phyloP scores from a whole-genome alignment of 306 rosid species.

The Delonix regia region DNA sequence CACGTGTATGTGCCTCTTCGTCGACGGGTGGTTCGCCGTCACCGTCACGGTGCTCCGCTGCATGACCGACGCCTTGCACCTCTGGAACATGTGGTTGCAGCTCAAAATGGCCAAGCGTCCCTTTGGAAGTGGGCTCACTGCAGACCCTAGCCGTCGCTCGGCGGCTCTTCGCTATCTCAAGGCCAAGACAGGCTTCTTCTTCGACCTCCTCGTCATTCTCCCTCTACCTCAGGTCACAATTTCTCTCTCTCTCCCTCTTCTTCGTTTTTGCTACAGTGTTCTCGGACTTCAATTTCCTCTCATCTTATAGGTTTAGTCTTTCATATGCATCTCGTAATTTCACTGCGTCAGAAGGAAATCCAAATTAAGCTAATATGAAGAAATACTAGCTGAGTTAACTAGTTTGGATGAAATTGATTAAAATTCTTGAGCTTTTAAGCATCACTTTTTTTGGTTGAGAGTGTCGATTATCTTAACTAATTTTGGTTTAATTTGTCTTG shows the following conservation, averaged over 20 bases:
- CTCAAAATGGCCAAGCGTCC: slow-evolving; percentile 60
- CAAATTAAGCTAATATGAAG: too few species aligned
- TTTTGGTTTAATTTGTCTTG: neutral
- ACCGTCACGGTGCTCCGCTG: slow-evolving; percentile 93
- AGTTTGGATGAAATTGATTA: neutral
- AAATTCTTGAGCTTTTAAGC: neutral
- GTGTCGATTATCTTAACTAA: neutral
- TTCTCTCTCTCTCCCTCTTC: neutral
- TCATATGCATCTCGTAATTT: neutral
- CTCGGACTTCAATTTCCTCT: too few species aligned
- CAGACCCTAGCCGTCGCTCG: slow-evolving; percentile 36
- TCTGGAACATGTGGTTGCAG: slow-evolving; percentile 93
- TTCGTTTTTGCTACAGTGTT: neutral
- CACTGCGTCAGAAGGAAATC: neutral
- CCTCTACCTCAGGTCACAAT: slow-evolving; percentile 84
- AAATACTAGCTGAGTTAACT: too few species aligned
- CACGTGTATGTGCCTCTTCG: slow-evolving; percentile 75
- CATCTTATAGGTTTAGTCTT: neutral
- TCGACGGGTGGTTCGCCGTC: slow-evolving; percentile 89
- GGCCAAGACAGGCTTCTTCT: slow-evolving; percentile 62
- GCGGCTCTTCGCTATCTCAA: slow-evolving; percentile 58
- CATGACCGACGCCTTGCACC: slow-evolving; percentile 89
- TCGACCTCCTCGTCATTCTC: slow-evolving; percentile 83
- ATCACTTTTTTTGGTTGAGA: neutral
- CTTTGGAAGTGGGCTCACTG: slow-evolving; percentile 16